Base-by-base conservation (phyloP, 257 asterid species). In the Solanum medicagineum region DNA sequence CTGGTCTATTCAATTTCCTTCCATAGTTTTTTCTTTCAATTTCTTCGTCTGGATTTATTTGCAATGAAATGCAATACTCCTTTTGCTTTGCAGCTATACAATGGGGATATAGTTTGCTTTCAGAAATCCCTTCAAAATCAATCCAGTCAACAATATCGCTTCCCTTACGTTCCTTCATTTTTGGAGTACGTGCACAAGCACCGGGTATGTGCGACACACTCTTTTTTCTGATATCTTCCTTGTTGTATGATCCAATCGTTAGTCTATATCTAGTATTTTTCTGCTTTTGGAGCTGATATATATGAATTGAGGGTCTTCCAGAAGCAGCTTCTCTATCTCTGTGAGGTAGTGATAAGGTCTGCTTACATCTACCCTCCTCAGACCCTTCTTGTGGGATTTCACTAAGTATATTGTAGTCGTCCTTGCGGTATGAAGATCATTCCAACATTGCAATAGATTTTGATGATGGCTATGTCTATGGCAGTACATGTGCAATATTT, bases 51-150 rank as follows among this genome's bases (percentile, higher is more conserved):
- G 40, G 70, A 24, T 5, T 63, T 63, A 63, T 63, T 0, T 6
- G 6, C 71, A 63, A 24, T 63, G 70, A 63, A 24, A 24, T 63
- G 70, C 19, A 70, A 36, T 47, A 51, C 62, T 86, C 20, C 20
- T 74, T 57, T 84, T 83, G 51, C 83, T 29, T 47, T 51, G 80
- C 91, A 93, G 98, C 91, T 94, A 42, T 92, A 89, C 89, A 93
- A 94, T 80, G 98, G 98, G 73, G 98, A 94, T 56, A 92, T 94
- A 65, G 85, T 94, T 88, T 94, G 95, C 91, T 90, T 94, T 71
- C 97, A 93, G 86, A 94, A 89, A 63, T 63, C 70, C 70, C 40
- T 63, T 63, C 70, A 65, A 82, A 87, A 88, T 88, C 89, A 85
- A 85, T 81, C 74, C 62, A 85, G 86, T 85, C 91, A 91, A 54